Base-by-base conservation (phyloP, 106 monocot species). In the Gastrodia elata region DNA sequence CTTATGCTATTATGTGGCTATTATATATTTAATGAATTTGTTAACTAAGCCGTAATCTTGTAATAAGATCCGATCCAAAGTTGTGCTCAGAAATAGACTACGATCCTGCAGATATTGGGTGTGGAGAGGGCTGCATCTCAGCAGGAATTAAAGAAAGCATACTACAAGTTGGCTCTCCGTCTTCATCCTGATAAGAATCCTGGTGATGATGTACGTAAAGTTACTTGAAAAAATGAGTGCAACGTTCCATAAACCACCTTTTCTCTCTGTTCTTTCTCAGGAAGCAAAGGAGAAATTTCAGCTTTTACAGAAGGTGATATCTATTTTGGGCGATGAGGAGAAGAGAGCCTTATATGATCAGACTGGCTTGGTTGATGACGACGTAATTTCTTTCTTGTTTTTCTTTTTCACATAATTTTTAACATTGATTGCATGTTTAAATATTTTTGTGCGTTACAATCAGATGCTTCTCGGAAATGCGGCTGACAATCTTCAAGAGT, bases 141-240 rank as follows among this genome's bases (percentile, higher is more conserved):
- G 36, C 91, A 93, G 69, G 98, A 93, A 82, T 91, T 99, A 80
- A 99, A 99, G 74, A 93, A 89, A 65, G 98, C 93, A 39, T 99
- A 99, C 71, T 75, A 91, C 78, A 93, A 99, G 77, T 84, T 99
- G 80, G 98, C 98, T 30, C 76, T 99, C 82, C 84, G 81, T 42
- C 93, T 99, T 68, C 98, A 99, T 82, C 98, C 98, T 24, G 98
- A 99, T 83, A 99, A 99, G 78, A 99, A 93, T 78, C 93, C 98
- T 80, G 93, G 83, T 11, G 87, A 99, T 76, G 93, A 93, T 86
- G 98, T 99, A 68, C 24, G n/a, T n/a, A 14, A 59, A 43, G 18
- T 32, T 52, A 30, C 9, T 71, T 11, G n/a, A n/a, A n/a, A n/a
- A n/a, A n/a, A 40, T 40, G 39, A 8, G 39, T 11, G 27, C 24